A percentile compares a stretch with the other conserved stretches of the same genome.
These are phyloP conservation scores for Candida nitratophila DNA, from an alignment of 805 yeast genomes.

Conservation along the genomic window DNA sequence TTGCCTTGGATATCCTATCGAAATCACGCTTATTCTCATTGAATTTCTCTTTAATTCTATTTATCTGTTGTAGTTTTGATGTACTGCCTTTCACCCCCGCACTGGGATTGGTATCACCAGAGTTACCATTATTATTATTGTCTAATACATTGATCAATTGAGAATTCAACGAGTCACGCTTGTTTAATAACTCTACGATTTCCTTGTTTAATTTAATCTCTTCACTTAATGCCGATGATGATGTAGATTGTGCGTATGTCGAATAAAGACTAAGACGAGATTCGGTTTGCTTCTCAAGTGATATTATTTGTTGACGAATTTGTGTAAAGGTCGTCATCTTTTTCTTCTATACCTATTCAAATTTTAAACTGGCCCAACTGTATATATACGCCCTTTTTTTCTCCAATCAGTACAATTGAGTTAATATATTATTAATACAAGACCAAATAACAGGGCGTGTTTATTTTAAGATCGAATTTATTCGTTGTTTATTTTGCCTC, in stretches of 20 bases:
- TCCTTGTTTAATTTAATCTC: slow-evolving; percentile 38
- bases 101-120: neutral
- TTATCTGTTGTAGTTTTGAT: slow-evolving; percentile 71
- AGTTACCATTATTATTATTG: neutral
- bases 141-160: slow-evolving; percentile 50
- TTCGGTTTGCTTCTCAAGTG: slow-evolving; percentile 65
- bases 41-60: slow-evolving; percentile 72
- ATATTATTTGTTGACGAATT: slow-evolving; percentile 58
- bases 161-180: slow-evolving; percentile 45
- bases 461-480: no score
- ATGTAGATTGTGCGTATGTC: slow-evolving; percentile 43
- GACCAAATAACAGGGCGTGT: no score
- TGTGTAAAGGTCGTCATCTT: slow-evolving; percentile 47
- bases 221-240: slow-evolving; percentile 39
- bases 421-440: no score
- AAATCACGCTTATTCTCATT: slow-evolving; percentile 64
- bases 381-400: no score
- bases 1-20: slow-evolving; percentile 36
- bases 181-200: slow-evolving; percentile 45
- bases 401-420: no score
- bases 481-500: no score
- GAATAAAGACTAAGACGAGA: slow-evolving; percentile 45
- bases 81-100: slow-evolving; percentile 24
- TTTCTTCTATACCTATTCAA: no score
- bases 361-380: no score